Evolutionary conservation across 345 rosid genomes (phyloP).

Genomic region (Arabis hirsuta): DNA sequence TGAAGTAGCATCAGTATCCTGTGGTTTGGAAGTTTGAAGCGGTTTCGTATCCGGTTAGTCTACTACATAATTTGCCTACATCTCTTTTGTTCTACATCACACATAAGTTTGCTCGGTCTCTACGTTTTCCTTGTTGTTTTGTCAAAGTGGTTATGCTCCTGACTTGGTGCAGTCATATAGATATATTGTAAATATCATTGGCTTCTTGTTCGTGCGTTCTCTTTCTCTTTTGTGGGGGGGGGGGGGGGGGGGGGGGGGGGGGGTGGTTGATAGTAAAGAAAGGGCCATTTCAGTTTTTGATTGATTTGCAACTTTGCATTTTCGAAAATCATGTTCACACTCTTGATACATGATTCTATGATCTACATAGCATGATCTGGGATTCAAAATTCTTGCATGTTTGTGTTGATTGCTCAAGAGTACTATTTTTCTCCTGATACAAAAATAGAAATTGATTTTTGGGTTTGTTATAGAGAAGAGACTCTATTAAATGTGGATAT

Average conservation of each 20-base stretch:
- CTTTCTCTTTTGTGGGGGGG: too few relatives aligned
- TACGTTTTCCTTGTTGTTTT: neutral
- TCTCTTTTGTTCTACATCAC: conserved; percentile 4
- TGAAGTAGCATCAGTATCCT: conserved; percentile 30
- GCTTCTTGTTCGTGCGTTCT: conserved; percentile 14
- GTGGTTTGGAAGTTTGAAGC: conserved; percentile 27
- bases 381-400: neutral
- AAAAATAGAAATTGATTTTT: conserved; percentile 1
- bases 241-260: too few relatives aligned
- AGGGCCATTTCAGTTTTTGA: neutral
- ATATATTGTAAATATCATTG: conserved; percentile 34
- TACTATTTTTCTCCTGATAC: neutral
- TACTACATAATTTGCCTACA: conserved; percentile 21
- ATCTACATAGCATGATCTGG: neutral
- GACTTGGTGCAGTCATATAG: conserved; percentile 18
- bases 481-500: conserved; percentile 15
- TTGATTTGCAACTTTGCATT: conserved; percentile 2
- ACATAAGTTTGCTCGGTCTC: conserved; percentile 8
- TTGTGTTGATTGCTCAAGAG: conserved; percentile 1
- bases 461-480: neutral
- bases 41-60: conserved; percentile 22
- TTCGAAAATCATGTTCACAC: neutral
- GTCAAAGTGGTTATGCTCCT: conserved; percentile 5
- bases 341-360: conserved; percentile 11
- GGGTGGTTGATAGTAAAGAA: neutral